phyloP scores from a whole-genome alignment of 768 basidiomycete genomes.

The Leucocoprinus leucothites region DNA sequence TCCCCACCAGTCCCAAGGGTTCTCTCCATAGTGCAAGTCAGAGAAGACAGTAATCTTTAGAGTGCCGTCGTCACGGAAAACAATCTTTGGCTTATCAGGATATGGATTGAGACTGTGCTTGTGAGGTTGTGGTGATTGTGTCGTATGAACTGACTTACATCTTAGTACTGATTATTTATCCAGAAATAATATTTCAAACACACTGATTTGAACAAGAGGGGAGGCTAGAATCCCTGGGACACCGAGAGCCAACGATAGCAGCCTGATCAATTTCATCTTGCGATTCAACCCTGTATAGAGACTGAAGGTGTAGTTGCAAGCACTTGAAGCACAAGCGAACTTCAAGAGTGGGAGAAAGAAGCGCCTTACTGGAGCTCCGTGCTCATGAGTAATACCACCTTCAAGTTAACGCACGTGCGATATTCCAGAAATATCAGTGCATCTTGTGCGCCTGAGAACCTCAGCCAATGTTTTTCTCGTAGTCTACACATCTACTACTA shows the following conservation, averaged over 20 bases:
- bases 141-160: not conserved
- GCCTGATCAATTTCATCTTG: not conserved
- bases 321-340: too few relatives aligned
- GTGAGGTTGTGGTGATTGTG: not conserved
- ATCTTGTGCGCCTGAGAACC: not conserved
- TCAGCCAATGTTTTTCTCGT: not conserved
- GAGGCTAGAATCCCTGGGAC: not conserved
- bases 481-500: too few relatives aligned
- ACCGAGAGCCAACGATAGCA: not conserved
- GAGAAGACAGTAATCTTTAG: constrained; percentile 77
- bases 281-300: not conserved
- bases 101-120: constrained; percentile 29
- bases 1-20: constrained; percentile 68
- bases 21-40: constrained; percentile 75
- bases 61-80: constrained; percentile 54
- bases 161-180: not conserved
- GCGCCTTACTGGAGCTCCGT: too few relatives aligned
- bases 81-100: constrained; percentile 40
- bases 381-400: too few relatives aligned
- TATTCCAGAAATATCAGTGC: too few relatives aligned
- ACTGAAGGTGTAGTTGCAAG: not conserved
- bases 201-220: not conserved
- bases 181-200: not conserved
- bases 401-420: too few relatives aligned
- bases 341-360: too few relatives aligned